Percentiles rank a stretch among this genome's conserved stretches.
Evolutionary conservation across 192 early-diverging fungal genomes (phyloP).

Genomic region (Powellomyces hirtus): DNA sequence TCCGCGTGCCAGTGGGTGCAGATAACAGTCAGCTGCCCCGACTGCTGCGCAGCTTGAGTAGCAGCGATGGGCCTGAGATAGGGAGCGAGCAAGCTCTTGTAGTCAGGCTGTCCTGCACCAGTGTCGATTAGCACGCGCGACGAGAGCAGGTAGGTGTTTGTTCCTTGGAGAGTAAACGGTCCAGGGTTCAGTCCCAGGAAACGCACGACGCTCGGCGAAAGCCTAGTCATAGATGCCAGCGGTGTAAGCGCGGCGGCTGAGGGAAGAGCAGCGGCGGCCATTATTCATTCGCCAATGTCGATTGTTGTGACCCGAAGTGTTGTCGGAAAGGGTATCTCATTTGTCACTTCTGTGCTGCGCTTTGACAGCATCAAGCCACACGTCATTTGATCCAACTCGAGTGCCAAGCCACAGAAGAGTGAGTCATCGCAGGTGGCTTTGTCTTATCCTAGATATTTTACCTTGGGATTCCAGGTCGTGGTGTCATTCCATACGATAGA

Average conservation of each 20-base stretch:
- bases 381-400: too few species aligned
- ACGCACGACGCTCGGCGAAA: neutral
- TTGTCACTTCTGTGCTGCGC: too few species aligned
- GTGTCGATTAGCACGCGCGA: conserved; percentile 54
- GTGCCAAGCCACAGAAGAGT: too few species aligned
- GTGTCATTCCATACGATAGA: too few species aligned
- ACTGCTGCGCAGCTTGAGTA: neutral
- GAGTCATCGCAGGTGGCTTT: too few species aligned
- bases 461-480: too few species aligned
- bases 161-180: conserved; percentile 78
- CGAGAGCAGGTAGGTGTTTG: conserved; percentile 78
- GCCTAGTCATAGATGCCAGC: neutral
- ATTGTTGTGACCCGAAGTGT: too few species aligned
- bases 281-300: too few species aligned
- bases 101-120: conserved; percentile 76
- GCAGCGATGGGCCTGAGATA: neutral
- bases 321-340: too few species aligned
- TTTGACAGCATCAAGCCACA: too few species aligned
- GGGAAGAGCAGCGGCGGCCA: too few species aligned
- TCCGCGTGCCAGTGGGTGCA: conserved; percentile 77
- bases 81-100: conserved; percentile 17
- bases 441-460: too few species aligned
- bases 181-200: conserved; percentile 77
- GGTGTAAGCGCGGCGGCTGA: conserved; percentile 1
- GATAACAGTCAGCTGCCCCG: conserved; percentile 60